Conservation (phyloP, 345 rosid species). For the Aquilaria sinensis region DNA sequence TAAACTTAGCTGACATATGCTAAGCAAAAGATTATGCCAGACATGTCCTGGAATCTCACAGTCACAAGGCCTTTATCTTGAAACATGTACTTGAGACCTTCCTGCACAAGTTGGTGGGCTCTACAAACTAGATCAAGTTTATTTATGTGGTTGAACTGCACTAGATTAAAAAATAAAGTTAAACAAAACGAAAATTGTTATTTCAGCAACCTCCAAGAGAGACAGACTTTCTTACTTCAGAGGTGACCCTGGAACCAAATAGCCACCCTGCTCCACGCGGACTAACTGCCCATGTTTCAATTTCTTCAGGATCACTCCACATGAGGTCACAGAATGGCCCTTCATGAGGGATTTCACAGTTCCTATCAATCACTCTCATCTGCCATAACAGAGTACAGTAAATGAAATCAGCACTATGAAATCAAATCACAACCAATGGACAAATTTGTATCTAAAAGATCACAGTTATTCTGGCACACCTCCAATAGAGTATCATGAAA, state of each 20-base stretch:
- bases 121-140: constrained; percentile 94
- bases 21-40: neutral
- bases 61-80: constrained; percentile 99
- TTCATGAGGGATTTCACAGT: constrained; percentile 98
- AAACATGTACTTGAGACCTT: constrained; percentile 99
- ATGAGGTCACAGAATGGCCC: constrained; percentile 99
- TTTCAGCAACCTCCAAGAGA: neutral
- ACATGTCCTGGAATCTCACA: constrained; percentile 33
- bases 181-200: constrained; percentile 4
- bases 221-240: constrained; percentile 57
- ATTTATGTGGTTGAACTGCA: constrained; percentile 93
- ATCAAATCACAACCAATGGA: constrained; percentile 6
- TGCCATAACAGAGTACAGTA: constrained; percentile 23
- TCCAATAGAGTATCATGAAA: too few species aligned
- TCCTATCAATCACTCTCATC: constrained; percentile 91
- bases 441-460: too few species aligned
- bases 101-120: constrained; percentile 99
- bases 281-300: constrained; percentile 99
- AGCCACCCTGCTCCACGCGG: constrained; percentile 99
- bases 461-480: too few species aligned
- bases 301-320: constrained; percentile 99
- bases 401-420: constrained; percentile 8
- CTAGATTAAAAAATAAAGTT: constrained; percentile 5
- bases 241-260: constrained; percentile 95
- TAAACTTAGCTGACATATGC: constrained; percentile 15